These are phyloP conservation scores for Pseudogymnoascus sp. DNA, from an alignment of 2,329 filamentous ascomycete genomes.

Conservation along the genomic window DNA sequence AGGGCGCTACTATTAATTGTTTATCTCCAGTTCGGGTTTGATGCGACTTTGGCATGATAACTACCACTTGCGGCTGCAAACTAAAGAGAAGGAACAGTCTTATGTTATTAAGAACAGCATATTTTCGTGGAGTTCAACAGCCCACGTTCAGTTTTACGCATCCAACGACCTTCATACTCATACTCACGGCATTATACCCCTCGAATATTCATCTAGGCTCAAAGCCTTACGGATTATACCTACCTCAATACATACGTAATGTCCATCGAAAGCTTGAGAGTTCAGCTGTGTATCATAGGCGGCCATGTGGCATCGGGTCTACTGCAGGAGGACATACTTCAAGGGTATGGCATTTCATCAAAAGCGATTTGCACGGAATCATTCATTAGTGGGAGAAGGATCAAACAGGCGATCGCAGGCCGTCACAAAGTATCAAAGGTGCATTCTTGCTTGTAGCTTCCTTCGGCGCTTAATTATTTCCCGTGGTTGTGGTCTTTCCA, in stretches of 20 bases:
- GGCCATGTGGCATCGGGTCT: background rate
- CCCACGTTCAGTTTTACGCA: slow-evolving; percentile 5
- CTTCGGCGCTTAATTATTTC: slow-evolving; percentile 3
- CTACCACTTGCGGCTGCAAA: background rate
- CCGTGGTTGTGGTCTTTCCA: background rate
- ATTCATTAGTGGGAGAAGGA: background rate
- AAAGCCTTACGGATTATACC: slow-evolving; percentile 3
- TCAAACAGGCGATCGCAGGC: background rate
- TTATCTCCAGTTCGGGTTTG: slow-evolving; percentile 23
- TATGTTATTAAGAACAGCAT: slow-evolving; percentile 1
- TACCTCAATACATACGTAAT: slow-evolving; percentile 8
- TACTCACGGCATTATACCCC: slow-evolving; percentile 4
- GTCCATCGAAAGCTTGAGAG: slow-evolving; percentile 2
- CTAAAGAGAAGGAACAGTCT: background rate
- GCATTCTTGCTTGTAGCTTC: slow-evolving; percentile 5
- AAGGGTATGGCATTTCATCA: background rate
- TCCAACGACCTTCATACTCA: slow-evolving; percentile 8
- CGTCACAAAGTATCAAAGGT: slow-evolving; percentile 1
- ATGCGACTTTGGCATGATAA: background rate
- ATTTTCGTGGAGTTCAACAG: background rate
- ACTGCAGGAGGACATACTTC: slow-evolving; percentile 1
- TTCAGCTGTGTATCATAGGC: slow-evolving; percentile 6
- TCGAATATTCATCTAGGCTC: slow-evolving; percentile 6
- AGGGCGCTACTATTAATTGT: slow-evolving; percentile 24
- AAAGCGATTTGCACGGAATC: background rate